Conservation (phyloP, 2,329 filamentous ascomycete species). For the Fusarium bactridioides region DNA sequence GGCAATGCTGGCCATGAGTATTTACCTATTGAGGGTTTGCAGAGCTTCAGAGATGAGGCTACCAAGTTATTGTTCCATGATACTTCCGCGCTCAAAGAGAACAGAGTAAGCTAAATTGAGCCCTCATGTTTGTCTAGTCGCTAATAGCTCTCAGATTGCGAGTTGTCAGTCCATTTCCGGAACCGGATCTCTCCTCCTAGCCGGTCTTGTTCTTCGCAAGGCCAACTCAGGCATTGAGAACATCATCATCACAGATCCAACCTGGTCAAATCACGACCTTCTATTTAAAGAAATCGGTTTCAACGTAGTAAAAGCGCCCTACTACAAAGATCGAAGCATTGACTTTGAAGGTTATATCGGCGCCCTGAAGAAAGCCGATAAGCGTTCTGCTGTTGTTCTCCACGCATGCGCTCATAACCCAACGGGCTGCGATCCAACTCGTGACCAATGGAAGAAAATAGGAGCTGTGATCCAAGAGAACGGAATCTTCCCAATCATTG, state of each 20-base stretch:
- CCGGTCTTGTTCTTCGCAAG: conserved; percentile 44
- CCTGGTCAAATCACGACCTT: conserved; percentile 52
- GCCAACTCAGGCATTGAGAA: conserved; percentile 37
- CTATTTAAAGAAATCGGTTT: conserved; percentile 48
- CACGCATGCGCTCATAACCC: conserved; percentile 56
- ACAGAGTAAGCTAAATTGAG: conserved; percentile 31
- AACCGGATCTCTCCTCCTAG: conserved; percentile 50
- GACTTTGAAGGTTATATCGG: conserved; percentile 45
- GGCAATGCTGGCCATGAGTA: conserved; percentile 47
- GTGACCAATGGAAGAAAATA: conserved; percentile 38
- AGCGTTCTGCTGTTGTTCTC: conserved; percentile 43
- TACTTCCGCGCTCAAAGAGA: conserved; percentile 38
- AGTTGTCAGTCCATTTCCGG: conserved; percentile 51
- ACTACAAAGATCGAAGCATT: conserved; percentile 46
- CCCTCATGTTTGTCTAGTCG: fast-evolving
- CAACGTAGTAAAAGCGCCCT: conserved; percentile 45
- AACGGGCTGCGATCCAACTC: conserved; percentile 49
- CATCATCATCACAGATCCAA: conserved; percentile 51
- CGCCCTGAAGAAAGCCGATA: conserved; percentile 40
- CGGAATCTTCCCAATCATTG: conserved; percentile 31
- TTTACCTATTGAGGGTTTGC: conserved; percentile 47
- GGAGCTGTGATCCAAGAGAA: conserved; percentile 17
- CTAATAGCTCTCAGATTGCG: conserved; percentile 38
- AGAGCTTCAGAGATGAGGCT: conserved; percentile 44
- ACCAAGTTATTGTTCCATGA: conserved; percentile 44